A percentile compares a stretch with the other conserved stretches of the same genome.
Evolutionary conservation across 2,329 filamentous ascomycete species (phyloP).

Genomic region (Xylaria sp.): DNA sequence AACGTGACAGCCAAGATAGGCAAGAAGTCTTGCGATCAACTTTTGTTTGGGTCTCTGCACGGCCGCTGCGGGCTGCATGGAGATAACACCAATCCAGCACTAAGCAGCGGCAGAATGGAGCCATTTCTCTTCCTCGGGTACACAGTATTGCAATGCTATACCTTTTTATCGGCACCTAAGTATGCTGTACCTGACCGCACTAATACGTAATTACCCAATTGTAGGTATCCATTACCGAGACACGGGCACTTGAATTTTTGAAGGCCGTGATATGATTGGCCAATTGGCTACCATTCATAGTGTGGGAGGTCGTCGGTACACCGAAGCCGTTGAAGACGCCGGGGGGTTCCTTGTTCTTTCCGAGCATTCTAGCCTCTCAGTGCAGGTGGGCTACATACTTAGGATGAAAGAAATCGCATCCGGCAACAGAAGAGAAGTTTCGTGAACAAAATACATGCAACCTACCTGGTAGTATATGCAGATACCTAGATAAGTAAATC

Average conservation of each 20-base stretch:
- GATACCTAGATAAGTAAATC: conserved; percentile 1
- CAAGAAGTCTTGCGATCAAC: conserved; percentile 32
- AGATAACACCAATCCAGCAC: conserved; percentile 3
- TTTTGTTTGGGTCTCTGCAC: conserved; percentile 1
- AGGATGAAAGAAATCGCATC: conserved; percentile 10
- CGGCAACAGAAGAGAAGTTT: background rate
- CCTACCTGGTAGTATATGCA: background rate
- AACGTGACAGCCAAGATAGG: conserved; percentile 21
- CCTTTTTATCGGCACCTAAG: background rate
- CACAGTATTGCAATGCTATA: background rate
- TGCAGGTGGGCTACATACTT: background rate
- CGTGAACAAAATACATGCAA: background rate
- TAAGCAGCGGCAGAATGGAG: background rate
- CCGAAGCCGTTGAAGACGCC: background rate
- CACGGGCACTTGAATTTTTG: background rate
- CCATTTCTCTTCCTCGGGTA: background rate
- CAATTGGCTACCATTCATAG: background rate
- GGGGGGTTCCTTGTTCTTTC: background rate
- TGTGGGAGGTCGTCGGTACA: background rate
- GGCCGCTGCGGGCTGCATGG: conserved; percentile 17
- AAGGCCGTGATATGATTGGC: background rate
- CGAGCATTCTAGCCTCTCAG: conserved; percentile 16
- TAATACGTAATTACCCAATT: background rate
- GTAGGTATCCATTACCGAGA: background rate
- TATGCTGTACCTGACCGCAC: background rate